Evolutionary conservation across 2,329 filamentous ascomycete species (phyloP), one percentile per base, ranked within the genome.

Genomic region (Stagonosporopsis cucurbitacearum): DNA sequence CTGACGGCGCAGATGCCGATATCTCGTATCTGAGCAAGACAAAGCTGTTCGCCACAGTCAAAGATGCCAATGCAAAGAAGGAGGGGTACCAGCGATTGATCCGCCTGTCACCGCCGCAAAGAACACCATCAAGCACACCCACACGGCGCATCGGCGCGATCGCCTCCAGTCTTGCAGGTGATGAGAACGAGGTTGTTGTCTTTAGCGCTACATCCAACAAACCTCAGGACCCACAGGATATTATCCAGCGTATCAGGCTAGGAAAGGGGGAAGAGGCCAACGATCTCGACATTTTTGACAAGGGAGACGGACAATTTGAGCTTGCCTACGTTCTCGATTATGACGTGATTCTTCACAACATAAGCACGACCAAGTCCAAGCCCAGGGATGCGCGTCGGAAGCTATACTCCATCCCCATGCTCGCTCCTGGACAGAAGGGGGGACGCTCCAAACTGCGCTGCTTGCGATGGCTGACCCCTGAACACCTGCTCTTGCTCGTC

Each of bases 301-400:
- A 81, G 6, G 83, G 81, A 13, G 80, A 84, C 15, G 81, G 84
- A 32, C 79, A 83, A 35, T 95, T 89, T 72, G 84, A 88, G 63
- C 79, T 97, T 50, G 88, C 88, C 3, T 97, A 92, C 75, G 93
- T 90, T 75, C 87, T 89, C 66, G 87, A 91, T 61, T 81, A 88
- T 69, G 86, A 92, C 63, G 82, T 98, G 44, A 89, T 87, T 75
- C 78, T 89, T 32, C 81, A 90, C 65, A 84, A 84, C 28, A 75
- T 91, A 43, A 76, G 79, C 19, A 72, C 73, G 50, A 77, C 73
- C 50, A 78, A 77, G 52, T 79, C 22, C 49, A 66, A 56, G 59
- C 66, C 46, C 46, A 75, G 64, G 54, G 64, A 52, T 15, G 59
- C 64, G 32, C 68, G 70, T 63, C 30, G 52, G 33, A 70, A 73